Percentiles rank a stretch among this genome's conserved stretches.
Evolutionary conservation across 768 basidiomycete species (phyloP).

Genomic region (Amanita molliuscula): DNA sequence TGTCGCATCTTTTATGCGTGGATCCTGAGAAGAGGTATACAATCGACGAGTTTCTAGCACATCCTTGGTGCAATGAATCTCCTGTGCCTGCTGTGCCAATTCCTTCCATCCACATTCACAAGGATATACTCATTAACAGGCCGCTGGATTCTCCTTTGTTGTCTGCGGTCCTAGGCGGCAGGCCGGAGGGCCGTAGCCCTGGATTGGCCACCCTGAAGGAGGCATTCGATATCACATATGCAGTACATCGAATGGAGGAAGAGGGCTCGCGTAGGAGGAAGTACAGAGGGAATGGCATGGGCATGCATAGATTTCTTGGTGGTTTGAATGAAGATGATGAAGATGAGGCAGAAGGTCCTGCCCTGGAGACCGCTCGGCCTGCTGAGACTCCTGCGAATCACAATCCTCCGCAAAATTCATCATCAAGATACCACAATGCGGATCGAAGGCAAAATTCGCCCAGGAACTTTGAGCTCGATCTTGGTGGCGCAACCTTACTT

Average conservation of each 20-base stretch:
- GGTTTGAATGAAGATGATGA: slow-evolving; percentile 96
- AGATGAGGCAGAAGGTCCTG: slow-evolving; percentile 21
- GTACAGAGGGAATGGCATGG: slow-evolving; percentile 74
- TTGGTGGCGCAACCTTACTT: slow-evolving; percentile 80
- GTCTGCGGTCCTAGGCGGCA: slow-evolving; percentile 64
- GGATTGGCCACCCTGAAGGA: slow-evolving; percentile 91
- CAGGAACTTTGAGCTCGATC: slow-evolving; percentile 66
- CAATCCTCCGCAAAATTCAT: not conserved
- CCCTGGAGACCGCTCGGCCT: not conserved
- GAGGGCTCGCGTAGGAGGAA: slow-evolving; percentile 85
- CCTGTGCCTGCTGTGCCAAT: slow-evolving; percentile 59
- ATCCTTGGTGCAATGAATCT: slow-evolving; percentile 85
- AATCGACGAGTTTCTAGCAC: slow-evolving; percentile 94
- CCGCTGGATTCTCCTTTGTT: slow-evolving; percentile 89
- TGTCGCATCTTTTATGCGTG: slow-evolving; percentile 89
- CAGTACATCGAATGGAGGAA: slow-evolving; percentile 99
- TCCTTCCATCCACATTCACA: slow-evolving; percentile 34
- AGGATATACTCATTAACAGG: slow-evolving; percentile 20
- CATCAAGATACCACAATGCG: slow-evolving; percentile 1
- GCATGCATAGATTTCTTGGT: slow-evolving; percentile 64
- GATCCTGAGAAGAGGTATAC: slow-evolving; percentile 94
- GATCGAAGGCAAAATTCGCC: slow-evolving; percentile 6
- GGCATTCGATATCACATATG: slow-evolving; percentile 97
- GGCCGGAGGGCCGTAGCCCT: slow-evolving; percentile 78
- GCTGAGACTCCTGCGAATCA: not conserved